Conservation (phyloP, 2,329 filamentous ascomycete genomes). For the Microdochium bolleyi region DNA sequence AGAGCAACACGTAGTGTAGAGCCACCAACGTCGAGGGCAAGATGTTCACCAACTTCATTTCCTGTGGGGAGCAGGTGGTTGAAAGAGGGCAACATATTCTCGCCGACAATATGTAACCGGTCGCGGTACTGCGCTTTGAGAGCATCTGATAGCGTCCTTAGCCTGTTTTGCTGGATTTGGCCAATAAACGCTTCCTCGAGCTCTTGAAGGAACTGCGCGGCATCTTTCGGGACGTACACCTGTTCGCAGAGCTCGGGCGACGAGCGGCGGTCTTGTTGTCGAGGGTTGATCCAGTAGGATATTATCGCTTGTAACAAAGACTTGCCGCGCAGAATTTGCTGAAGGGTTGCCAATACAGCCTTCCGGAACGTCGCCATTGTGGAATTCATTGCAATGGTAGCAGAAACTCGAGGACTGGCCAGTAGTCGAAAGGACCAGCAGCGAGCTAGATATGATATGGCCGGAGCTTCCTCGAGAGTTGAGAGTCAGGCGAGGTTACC, state of each 20-base stretch:
- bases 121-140: constrained; percentile 49
- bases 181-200: constrained; percentile 44
- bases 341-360: constrained; percentile 46
- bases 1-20: constrained; percentile 59
- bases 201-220: constrained; percentile 47
- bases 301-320: constrained; percentile 50
- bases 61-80: constrained; percentile 57
- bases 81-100: constrained; percentile 60
- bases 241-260: constrained; percentile 6
- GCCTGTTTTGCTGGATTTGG: constrained; percentile 35
- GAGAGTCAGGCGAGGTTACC: neutral
- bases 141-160: constrained; percentile 36
- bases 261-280: constrained; percentile 16
- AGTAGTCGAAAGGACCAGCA: constrained; percentile 8
- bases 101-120: constrained; percentile 39
- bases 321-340: constrained; percentile 50
- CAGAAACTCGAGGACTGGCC: constrained; percentile 26
- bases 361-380: constrained; percentile 50
- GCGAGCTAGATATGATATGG: neutral
- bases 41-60: constrained; percentile 47
- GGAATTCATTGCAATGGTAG: constrained; percentile 37
- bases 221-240: constrained; percentile 14
- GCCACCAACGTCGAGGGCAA: constrained; percentile 62
- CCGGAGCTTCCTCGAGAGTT: neutral
- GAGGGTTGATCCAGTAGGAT: constrained; percentile 40